Percentiles rank a stretch among this genome's conserved stretches.
phyloP scores from a whole-genome alignment of 345 rosid genomes.

The Kernera saxatilis region DNA sequence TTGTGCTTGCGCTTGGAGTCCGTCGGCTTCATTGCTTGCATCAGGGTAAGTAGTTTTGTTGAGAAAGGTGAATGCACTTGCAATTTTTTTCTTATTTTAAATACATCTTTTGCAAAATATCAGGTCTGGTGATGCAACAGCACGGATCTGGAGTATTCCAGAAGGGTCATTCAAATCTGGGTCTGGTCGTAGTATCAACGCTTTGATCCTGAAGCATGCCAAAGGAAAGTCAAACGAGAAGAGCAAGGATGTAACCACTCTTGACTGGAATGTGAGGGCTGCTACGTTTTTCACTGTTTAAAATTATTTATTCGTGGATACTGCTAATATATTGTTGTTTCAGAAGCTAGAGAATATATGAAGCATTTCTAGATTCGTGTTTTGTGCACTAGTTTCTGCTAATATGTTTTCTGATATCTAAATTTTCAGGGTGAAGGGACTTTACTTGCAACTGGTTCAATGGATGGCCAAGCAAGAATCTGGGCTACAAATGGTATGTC shows the following conservation, averaged over 20 bases:
- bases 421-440: conserved; percentile 80
- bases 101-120: neutral
- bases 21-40: conserved; percentile 96
- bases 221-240: conserved; percentile 95
- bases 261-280: conserved; percentile 97
- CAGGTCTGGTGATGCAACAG: conserved; percentile 98
- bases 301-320: neutral
- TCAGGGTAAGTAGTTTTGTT: conserved; percentile 69
- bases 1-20: conserved; percentile 99
- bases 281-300: neutral
- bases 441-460: conserved; percentile 89
- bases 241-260: conserved; percentile 97
- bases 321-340: neutral
- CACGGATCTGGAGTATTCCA: conserved; percentile 90
- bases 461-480: conserved; percentile 97
- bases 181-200: conserved; percentile 45
- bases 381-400: conserved; percentile 8
- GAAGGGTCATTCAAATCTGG: conserved; percentile 54
- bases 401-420: neutral
- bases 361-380: conserved; percentile 1
- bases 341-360: neutral
- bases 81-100: neutral
- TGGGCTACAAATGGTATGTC: conserved; percentile 75
- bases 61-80: neutral
- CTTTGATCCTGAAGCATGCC: conserved; percentile 81